These are phyloP conservation scores for Leccinum boreale DNA, from an alignment of 768 basidiomycete genomes.

Conservation along the genomic window DNA sequence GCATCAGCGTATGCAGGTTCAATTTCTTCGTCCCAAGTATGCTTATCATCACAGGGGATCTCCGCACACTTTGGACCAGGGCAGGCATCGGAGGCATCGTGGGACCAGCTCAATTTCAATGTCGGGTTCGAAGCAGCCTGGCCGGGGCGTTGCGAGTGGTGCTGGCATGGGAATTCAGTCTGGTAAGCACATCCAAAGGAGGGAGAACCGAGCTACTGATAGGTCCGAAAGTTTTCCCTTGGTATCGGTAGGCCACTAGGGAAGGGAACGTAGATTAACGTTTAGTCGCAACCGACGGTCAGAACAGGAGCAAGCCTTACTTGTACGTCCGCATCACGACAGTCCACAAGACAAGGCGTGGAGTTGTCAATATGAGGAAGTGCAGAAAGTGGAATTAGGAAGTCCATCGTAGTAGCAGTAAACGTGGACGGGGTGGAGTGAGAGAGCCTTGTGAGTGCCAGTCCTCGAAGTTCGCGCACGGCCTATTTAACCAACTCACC, in stretches of 20 bases:
- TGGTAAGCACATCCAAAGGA: not conserved
- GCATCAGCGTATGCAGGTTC: slow-evolving; percentile 1
- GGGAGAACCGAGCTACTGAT: not conserved
- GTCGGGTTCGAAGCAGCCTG: not conserved
- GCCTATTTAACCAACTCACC: not conserved
- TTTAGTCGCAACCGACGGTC: not conserved
- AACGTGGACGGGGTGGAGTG: too few relatives aligned
- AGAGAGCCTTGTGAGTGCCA: not conserved
- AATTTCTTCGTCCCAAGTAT: not conserved
- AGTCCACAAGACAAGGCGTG: not conserved
- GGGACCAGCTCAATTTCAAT: not conserved
- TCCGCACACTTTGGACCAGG: slow-evolving; percentile 22
- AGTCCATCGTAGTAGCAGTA: too few relatives aligned
- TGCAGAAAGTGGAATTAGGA: not conserved
- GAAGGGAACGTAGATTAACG: not conserved
- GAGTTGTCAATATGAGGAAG: too few relatives aligned
- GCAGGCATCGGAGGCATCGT: slow-evolving; percentile 11
- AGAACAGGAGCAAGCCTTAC: not conserved
- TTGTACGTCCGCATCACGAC: slow-evolving; percentile 15
- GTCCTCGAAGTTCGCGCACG: not conserved
- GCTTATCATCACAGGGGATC: slow-evolving; percentile 12
- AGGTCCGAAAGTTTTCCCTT: not conserved
- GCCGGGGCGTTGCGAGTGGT: not conserved
- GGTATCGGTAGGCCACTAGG: not conserved
- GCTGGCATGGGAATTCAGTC: not conserved